Evolutionary conservation across 768 basidiomycete genomes (phyloP).

Genomic region (Kwoniella bestiolae): DNA sequence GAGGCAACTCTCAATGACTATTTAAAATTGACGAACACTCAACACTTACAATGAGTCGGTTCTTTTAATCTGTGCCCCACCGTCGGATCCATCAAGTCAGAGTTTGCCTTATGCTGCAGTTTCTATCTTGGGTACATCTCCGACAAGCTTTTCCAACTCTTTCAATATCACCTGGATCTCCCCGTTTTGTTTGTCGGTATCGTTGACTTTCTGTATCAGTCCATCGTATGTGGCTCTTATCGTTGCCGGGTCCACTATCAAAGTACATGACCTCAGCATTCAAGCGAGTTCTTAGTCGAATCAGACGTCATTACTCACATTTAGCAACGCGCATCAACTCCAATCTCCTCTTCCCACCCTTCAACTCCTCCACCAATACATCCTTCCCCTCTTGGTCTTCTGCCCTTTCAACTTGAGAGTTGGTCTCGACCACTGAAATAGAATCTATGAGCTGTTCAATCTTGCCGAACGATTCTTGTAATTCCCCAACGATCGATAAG

Average conservation of each 20-base stretch:
- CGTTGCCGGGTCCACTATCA: too few relatives aligned
- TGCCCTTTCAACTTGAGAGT: not conserved
- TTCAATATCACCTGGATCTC: not conserved
- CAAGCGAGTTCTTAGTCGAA: too few relatives aligned
- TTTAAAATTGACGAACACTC: too few relatives aligned
- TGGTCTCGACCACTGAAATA: constrained; percentile 31
- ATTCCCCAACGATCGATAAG: constrained; percentile 46
- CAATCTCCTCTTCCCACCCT: constrained; percentile 23
- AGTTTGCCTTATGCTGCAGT: not conserved
- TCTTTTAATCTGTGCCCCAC: too few relatives aligned
- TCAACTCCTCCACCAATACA: not conserved
- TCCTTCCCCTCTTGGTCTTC: not conserved
- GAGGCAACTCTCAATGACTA: too few relatives aligned
- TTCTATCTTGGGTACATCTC: not conserved
- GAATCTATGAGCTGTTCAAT: constrained; percentile 52
- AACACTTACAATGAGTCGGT: too few relatives aligned
- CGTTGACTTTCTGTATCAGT: not conserved
- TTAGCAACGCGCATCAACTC: constrained; percentile 38
- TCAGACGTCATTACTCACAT: constrained; percentile 35
- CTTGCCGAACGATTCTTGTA: constrained; percentile 53
- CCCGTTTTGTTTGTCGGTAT: not conserved
- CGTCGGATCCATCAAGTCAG: not conserved
- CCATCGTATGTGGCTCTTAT: constrained; percentile 13
- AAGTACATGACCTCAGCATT: too few relatives aligned
- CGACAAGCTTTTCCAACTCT: not conserved